phyloP scores from a whole-genome alignment of 2,329 filamentous ascomycete species.

The Colletotrichum trifolii region DNA sequence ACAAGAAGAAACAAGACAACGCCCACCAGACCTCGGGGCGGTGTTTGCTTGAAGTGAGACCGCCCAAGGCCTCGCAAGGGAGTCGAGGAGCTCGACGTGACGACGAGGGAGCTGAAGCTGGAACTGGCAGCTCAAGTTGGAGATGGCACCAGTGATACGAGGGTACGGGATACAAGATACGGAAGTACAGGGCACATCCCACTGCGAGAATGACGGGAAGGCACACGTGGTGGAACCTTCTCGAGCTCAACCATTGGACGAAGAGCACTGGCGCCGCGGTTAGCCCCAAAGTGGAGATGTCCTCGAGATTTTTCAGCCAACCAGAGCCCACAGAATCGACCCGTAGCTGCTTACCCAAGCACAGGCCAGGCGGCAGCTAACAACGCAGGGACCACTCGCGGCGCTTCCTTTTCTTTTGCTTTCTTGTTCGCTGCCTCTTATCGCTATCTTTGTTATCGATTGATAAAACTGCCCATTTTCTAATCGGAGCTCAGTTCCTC shows the following conservation, averaged over 20 bases:
- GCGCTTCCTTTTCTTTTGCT: too few species aligned
- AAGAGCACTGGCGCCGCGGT: neutral
- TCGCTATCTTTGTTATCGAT: too few species aligned
- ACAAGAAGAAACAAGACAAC: neutral
- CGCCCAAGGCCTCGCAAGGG: constrained; percentile 6
- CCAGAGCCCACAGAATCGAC: neutral
- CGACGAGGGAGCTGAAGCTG: neutral
- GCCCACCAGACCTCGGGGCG: neutral
- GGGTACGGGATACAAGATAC: neutral
- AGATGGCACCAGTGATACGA: neutral
- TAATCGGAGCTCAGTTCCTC: too few species aligned
- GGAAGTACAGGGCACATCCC: constrained; percentile 9
- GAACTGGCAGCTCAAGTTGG: neutral
- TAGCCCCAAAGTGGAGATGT: neutral
- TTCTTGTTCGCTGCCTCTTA: too few species aligned
- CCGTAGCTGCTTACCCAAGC: too few species aligned
- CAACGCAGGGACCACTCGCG: constrained; percentile 12
- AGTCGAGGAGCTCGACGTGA: constrained; percentile 1
- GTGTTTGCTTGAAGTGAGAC: neutral
- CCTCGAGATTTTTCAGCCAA: constrained; percentile 1
- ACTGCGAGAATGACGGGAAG: constrained; percentile 5
- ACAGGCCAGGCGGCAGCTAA: constrained; percentile 8
- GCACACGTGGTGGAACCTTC: neutral
- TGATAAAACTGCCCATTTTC: too few species aligned
- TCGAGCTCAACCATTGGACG: constrained; percentile 16